These are phyloP conservation scores for Microstegium vimineum DNA, from an alignment of 176 grass and related monocot genomes.

Conservation along the genomic window DNA sequence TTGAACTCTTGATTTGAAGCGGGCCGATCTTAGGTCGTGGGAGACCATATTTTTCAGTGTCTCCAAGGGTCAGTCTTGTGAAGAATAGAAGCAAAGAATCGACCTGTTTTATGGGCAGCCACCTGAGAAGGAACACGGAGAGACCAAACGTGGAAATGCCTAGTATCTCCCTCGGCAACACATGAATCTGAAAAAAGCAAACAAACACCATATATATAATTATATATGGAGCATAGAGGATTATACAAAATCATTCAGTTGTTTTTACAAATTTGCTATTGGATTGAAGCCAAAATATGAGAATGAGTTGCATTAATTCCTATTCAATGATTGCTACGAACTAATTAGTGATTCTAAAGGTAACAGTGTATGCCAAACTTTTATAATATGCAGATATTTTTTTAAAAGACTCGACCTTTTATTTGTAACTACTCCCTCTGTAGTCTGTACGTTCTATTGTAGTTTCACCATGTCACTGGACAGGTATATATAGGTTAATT, in stretches of 20 bases:
- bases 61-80: slow-evolving; percentile 61
- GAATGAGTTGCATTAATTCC: background rate
- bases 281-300: background rate
- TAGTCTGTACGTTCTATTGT: background rate
- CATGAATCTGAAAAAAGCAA: slow-evolving; percentile 63
- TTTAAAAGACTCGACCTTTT: too few relatives aligned
- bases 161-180: slow-evolving; percentile 77
- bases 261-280: too few relatives aligned
- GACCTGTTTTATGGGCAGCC: slow-evolving; percentile 52
- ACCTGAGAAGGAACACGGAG: slow-evolving; percentile 62
- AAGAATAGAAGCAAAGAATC: slow-evolving; percentile 67
- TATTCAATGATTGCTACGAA: background rate
- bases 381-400: background rate
- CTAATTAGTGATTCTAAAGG: background rate
- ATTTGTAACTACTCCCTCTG: background rate
- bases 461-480: background rate
- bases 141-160: slow-evolving; percentile 89
- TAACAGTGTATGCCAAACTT: background rate
- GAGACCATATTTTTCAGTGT: slow-evolving; percentile 61
- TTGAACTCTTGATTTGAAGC: slow-evolving; percentile 58
- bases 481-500: background rate
- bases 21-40: slow-evolving; percentile 61
- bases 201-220: background rate
- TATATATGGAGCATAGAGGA: background rate
- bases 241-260: background rate